Base-by-base conservation (phyloP, 495 filamentous ascomycete species). In the Poronia punctata region DNA sequence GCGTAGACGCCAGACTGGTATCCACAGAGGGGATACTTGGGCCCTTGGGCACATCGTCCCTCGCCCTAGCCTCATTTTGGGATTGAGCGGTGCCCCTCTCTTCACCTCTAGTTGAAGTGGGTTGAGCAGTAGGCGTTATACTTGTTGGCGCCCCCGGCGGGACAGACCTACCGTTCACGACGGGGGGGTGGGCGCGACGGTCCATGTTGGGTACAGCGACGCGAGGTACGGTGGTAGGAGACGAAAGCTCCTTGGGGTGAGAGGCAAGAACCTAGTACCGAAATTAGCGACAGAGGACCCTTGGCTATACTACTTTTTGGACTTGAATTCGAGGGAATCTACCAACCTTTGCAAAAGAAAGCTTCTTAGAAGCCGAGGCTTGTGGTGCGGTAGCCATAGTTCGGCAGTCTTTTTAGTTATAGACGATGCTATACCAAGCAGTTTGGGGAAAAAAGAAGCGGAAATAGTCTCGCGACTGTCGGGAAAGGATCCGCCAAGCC, bases 331-430 rank as follows among this genome's bases (percentile, higher is more conserved):
- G 15, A 37, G 31, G 41, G 47, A 26, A 18, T 10, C n/a, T 12
- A 61, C 66, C 34, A 63, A 78, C 79, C 68, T 78, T 80, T 53
- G 73, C 73, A 55, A 76, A 76, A 16, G 73, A 72, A 48, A 70
- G 51, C 53, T 68, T 72, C 43, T 62, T 64, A 34, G 56, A 54
- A 34, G 65, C 71, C 50, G 62, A 52, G 33, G 62, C 40, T 45
- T 60, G 48, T 29, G 56, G 59, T 19, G 54, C 54, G 28, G 64
- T 67, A 46, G 62, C 60, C 64, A 69, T 69, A 43, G 48, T 56
- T 46, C 50, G 7, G 44, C 33, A 34, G 37, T 35, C 11, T 27
- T 34, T 37, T 35, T 44, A 12, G 40, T 33, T 46, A 46, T 40
- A 19, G 35, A 44, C 45, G n/a, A n/a, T n/a, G n/a, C n/a, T n/a